Base-by-base conservation (phyloP, 1,139 yeast species). In the Taphrina communis region DNA sequence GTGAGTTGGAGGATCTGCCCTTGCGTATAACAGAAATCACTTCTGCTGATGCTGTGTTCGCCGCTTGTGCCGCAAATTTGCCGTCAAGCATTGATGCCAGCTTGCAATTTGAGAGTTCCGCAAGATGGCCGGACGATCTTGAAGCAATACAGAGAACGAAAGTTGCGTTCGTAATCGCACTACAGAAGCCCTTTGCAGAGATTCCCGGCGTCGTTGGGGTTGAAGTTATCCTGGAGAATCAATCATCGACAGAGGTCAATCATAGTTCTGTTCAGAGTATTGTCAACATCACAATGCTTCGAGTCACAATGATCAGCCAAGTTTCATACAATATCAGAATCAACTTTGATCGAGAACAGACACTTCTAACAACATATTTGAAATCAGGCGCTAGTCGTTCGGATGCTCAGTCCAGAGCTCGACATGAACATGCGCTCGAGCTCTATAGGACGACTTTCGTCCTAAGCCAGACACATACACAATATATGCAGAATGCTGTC, bases 71-170 rank as follows among this genome's bases (percentile, higher is more conserved):
- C 42, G 14, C 36, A 9, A 41, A 21, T 21, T 8, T 35, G 17
- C 62, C 62, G 14, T 36, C 39, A 17, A 48, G 63, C 19, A 53
- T 68, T n/a, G 92, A 89, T 65, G 87, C 88, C 36, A 83, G 93
- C 12, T 78, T 95, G 60, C 97, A 92, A 78, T 91, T 95, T 78
- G 99, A 95, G 79, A 82, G 90, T 2, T 89, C 97, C 1, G 83
- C 86, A n/a, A 86, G 87, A 77, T 95, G 99, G 99, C 99, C 99
- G 0, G 97, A 90, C 78, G 97, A 94, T 77, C 77, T 91, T 5
- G 80, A 83, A 48, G 93, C 97, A 0, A 80, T 92, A 70, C 99
- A 94, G 76, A 88, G 88, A 75, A 89, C 97, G 19, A 95, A 95
- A 76, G 84, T 94, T 50, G 99, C 98, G 6, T 90, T 95, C 74